Conservation (phyloP, 768 basidiomycete genomes). For the Hirschioporus abietinus region DNA sequence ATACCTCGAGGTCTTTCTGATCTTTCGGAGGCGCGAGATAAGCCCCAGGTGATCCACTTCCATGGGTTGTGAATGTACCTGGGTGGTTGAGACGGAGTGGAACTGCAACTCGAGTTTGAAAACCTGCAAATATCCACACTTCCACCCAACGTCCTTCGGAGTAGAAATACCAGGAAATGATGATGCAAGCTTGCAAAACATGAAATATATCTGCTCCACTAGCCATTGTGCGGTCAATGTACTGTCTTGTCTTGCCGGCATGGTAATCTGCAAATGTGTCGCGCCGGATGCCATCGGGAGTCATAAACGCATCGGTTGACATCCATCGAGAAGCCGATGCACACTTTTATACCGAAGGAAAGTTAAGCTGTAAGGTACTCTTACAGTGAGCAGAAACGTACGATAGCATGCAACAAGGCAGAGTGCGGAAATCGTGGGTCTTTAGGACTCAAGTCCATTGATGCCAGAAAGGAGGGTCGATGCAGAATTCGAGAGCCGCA, state of each 20-base stretch:
- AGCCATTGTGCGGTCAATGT: constrained; percentile 88
- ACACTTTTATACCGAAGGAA: constrained; percentile 40
- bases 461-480: constrained; percentile 70
- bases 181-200: constrained; percentile 81
- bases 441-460: constrained; percentile 73
- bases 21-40: constrained; percentile 79
- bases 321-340: constrained; percentile 82
- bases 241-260: constrained; percentile 79
- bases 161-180: constrained; percentile 89
- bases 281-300: constrained; percentile 71
- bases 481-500: constrained; percentile 83
- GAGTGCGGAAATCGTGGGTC: constrained; percentile 86
- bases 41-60: constrained; percentile 63
- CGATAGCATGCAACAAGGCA: constrained; percentile 87
- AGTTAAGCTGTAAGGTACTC: neutral
- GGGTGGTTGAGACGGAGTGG: constrained; percentile 83
- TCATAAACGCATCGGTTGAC: constrained; percentile 56
- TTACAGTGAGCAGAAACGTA: constrained; percentile 27
- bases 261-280: constrained; percentile 87
- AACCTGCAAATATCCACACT: constrained; percentile 86
- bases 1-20: constrained; percentile 57
- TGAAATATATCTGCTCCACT: constrained; percentile 82
- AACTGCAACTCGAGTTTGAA: constrained; percentile 76
- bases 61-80: constrained; percentile 71
- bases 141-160: constrained; percentile 84